A percentile compares a stretch with the other conserved stretches of the same genome.
These are phyloP conservation scores for Aspergillus floridensis DNA, from an alignment of 2,329 filamentous ascomycete species.

Conservation along the genomic window DNA sequence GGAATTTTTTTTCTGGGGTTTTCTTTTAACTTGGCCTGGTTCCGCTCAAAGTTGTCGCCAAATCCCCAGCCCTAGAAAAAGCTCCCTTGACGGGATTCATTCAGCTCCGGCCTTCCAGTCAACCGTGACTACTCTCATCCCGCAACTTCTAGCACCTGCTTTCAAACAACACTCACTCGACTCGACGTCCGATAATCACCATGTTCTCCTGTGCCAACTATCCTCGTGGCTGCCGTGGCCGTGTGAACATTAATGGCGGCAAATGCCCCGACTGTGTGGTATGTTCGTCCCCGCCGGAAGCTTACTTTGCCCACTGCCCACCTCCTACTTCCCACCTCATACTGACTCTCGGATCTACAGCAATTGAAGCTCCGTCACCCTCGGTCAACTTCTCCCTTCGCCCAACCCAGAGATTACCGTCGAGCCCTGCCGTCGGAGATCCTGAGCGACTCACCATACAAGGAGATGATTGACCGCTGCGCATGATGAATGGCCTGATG, in stretches of 20 bases:
- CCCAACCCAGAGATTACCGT: slow-evolving; percentile 40
- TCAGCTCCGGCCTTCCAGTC: slow-evolving; percentile 3
- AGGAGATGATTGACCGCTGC: slow-evolving; percentile 19
- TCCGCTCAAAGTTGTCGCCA: slow-evolving; percentile 2
- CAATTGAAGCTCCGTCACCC: slow-evolving; percentile 40
- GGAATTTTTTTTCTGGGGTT: slow-evolving; percentile 16
- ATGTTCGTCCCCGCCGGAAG: slow-evolving; percentile 24
- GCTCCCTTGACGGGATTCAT: slow-evolving; percentile 21
- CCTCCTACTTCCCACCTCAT: background rate
- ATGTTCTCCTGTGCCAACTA: slow-evolving; percentile 52
- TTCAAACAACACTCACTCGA: slow-evolving; percentile 1
- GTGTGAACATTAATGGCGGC: slow-evolving; percentile 42
- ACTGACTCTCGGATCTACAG: slow-evolving; percentile 16
- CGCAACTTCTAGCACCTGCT: background rate
- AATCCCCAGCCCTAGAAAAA: slow-evolving; percentile 14
- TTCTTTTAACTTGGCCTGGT: slow-evolving; percentile 10
- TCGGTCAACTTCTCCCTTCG: slow-evolving; percentile 39
- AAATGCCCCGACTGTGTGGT: slow-evolving; percentile 48
- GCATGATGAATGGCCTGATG: slow-evolving; percentile 9
- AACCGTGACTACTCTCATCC: slow-evolving; percentile 2
- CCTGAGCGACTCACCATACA: slow-evolving; percentile 28
- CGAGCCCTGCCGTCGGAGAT: slow-evolving; percentile 35
- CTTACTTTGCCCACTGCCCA: slow-evolving; percentile 15
- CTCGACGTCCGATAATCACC: slow-evolving; percentile 11
- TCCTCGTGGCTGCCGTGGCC: slow-evolving; percentile 48